phyloP scores from a whole-genome alignment of 768 basidiomycete species.

The Naganishia friedmannii region DNA sequence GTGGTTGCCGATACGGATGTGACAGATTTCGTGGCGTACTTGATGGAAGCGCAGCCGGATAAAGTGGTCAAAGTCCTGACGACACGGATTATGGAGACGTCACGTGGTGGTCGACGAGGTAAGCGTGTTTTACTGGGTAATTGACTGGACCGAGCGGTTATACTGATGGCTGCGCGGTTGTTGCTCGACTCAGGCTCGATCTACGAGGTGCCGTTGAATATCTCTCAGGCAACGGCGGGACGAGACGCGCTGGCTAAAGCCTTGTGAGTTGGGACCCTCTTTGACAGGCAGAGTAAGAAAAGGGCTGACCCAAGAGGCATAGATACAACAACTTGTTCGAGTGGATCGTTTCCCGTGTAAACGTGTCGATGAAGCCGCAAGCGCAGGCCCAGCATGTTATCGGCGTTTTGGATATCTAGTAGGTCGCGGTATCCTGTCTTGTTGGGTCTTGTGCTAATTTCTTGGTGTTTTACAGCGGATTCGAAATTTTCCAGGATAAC shows the following conservation, averaged over 20 bases:
- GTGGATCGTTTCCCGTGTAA: constrained; percentile 96
- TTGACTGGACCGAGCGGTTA: too few relatives aligned
- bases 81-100: constrained; percentile 82
- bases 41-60: constrained; percentile 80
- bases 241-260: constrained; percentile 91
- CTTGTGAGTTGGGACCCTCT: constrained; percentile 52
- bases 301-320: constrained; percentile 16
- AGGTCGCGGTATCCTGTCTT: constrained; percentile 24
- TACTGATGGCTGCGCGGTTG: not conserved
- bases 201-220: constrained; percentile 92
- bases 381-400: constrained; percentile 72
- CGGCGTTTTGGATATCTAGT: constrained; percentile 94
- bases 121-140: constrained; percentile 11
- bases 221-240: constrained; percentile 81
- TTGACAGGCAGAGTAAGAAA: not conserved
- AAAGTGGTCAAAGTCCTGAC: constrained; percentile 84
- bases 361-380: constrained; percentile 91
- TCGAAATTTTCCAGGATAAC: constrained; percentile 77
- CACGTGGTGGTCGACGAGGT: constrained; percentile 83
- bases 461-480: constrained; percentile 58
- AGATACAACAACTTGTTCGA: constrained; percentile 94
- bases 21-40: constrained; percentile 90
- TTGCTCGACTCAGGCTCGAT: constrained; percentile 59
- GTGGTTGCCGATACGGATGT: constrained; percentile 74
- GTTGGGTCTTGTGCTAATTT: not conserved